A percentile compares a stretch with the other conserved stretches of the same genome.
Evolutionary conservation across 371 early-diverging fungal genomes (phyloP).

Genomic region (Saksenaea vasiformis): DNA sequence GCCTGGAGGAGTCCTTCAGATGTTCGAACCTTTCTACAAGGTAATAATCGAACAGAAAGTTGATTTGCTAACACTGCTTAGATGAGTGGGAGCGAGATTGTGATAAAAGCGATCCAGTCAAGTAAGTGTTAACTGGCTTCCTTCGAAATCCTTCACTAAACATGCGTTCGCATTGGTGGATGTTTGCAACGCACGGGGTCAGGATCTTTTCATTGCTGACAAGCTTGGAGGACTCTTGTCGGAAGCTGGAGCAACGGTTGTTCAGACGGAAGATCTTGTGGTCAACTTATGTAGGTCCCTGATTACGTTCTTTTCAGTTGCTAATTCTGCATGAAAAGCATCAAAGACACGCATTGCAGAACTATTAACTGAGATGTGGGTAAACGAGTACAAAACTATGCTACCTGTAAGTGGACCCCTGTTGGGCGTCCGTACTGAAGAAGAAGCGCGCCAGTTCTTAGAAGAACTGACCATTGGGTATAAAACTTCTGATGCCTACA

Average conservation of each 20-base stretch:
- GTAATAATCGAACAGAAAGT: slow-evolving; percentile 2
- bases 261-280: slow-evolving; percentile 16
- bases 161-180: background rate
- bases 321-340: slow-evolving; percentile 3
- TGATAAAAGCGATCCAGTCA: background rate
- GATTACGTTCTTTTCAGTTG: background rate
- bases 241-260: slow-evolving; percentile 13
- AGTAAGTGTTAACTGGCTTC: background rate
- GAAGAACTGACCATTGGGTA: too few species aligned
- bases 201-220: slow-evolving; percentile 22
- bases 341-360: slow-evolving; percentile 14
- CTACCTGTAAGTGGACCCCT: slow-evolving; percentile 15
- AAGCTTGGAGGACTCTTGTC: slow-evolving; percentile 12
- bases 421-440: background rate
- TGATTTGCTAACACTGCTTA: background rate
- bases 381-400: slow-evolving; percentile 12
- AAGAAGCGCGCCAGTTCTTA: too few species aligned
- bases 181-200: slow-evolving; percentile 11
- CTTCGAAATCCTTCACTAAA: background rate
- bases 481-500: too few species aligned
- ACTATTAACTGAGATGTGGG: slow-evolving; percentile 23
- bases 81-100: background rate
- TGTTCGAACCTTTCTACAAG: slow-evolving; percentile 29
- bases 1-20: slow-evolving; percentile 47
- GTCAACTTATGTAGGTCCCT: slow-evolving; percentile 24